Percentiles rank a stretch among this genome's conserved stretches.
Conservation (phyloP, 805 yeast species). For the Starmerella etchellsii region DNA sequence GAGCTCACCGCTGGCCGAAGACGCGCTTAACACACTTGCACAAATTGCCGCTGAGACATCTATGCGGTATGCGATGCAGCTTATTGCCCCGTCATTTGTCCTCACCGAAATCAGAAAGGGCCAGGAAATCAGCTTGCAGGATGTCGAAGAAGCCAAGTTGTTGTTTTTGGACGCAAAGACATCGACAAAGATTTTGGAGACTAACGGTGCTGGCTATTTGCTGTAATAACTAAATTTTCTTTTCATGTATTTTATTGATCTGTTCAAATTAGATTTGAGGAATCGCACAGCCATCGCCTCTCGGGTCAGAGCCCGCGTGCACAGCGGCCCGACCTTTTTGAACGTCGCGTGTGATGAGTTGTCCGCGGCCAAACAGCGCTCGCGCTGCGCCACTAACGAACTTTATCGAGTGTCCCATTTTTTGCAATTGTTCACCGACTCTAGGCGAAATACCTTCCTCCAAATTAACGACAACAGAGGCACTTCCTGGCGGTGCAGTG, state of each 20-base stretch:
- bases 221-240: too few species aligned
- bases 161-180: constrained; percentile 79
- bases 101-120: constrained; percentile 65
- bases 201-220: not conserved
- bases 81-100: constrained; percentile 81
- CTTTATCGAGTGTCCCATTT: constrained; percentile 46
- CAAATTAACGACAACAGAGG: constrained; percentile 40
- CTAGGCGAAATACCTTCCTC: constrained; percentile 50
- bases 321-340: constrained; percentile 36
- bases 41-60: constrained; percentile 64
- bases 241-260: too few species aligned
- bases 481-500: not conserved
- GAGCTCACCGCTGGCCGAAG: constrained; percentile 46
- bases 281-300: constrained; percentile 76
- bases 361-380: constrained; percentile 48
- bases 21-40: constrained; percentile 67
- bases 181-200: constrained; percentile 56
- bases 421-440: constrained; percentile 35
- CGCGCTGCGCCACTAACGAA: constrained; percentile 34
- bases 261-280: constrained; percentile 31
- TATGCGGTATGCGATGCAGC: constrained; percentile 81
- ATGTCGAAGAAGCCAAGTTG: constrained; percentile 70
- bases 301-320: constrained; percentile 62
- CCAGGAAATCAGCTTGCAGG: constrained; percentile 49
- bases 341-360: constrained; percentile 40